phyloP scores from a whole-genome alignment of 2,329 filamentous ascomycete genomes.

The Clonostachys rosea region DNA sequence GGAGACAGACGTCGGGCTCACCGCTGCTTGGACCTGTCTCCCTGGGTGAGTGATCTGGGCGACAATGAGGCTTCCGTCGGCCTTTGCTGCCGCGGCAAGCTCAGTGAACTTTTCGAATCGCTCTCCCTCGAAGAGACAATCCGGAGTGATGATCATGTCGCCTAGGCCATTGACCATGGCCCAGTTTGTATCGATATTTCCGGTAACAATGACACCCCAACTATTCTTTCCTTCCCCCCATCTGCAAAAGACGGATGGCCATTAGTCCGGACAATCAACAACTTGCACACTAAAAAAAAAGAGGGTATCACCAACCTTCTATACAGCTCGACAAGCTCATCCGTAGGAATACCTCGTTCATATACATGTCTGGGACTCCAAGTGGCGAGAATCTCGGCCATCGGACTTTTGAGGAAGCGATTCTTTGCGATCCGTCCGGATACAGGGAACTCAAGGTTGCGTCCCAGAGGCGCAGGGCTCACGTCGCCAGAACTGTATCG shows the following conservation, averaged over 20 bases:
- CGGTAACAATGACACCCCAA: conserved; percentile 52
- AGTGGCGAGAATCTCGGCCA: conserved; percentile 60
- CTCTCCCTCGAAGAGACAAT: conserved; percentile 43
- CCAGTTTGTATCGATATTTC: conserved; percentile 61
- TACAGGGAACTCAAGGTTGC: conserved; percentile 45
- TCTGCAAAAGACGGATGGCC: not conserved
- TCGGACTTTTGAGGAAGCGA: conserved; percentile 61
- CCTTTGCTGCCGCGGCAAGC: conserved; percentile 49
- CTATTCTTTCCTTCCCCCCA: conserved; percentile 62
- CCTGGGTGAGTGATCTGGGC: conserved; percentile 61
- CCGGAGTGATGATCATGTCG: conserved; percentile 53
- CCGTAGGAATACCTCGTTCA: conserved; percentile 36
- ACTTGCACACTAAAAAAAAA: too few relatives aligned
- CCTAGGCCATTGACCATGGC: conserved; percentile 52
- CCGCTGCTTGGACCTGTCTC: conserved; percentile 35
- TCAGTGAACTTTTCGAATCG: conserved; percentile 59
- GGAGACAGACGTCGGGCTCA: conserved; percentile 30
- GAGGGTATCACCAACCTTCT: conserved; percentile 28
- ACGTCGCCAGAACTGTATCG: not conserved
- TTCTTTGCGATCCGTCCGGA: conserved; percentile 54
- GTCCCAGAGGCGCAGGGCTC: conserved; percentile 22
- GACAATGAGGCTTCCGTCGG: conserved; percentile 54
- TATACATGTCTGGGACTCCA: conserved; percentile 50
- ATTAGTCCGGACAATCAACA: too few relatives aligned
- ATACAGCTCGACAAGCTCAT: conserved; percentile 47